Percentiles rank a stretch among this genome's conserved stretches.
Evolutionary conservation across 2,329 filamentous ascomycete species (phyloP).

Genomic region (Colletotrichum tropicicola): DNA sequence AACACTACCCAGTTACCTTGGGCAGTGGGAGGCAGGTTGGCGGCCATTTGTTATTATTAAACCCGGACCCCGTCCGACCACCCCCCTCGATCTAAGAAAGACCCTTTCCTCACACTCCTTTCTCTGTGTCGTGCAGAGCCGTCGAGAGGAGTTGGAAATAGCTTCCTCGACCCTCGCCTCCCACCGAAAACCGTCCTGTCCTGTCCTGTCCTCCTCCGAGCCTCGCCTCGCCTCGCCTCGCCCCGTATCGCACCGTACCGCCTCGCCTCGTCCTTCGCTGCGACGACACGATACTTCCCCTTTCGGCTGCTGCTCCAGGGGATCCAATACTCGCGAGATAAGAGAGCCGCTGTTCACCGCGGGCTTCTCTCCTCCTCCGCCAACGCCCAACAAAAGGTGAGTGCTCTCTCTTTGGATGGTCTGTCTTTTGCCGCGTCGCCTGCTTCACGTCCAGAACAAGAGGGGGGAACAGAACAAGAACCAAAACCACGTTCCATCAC

Average conservation of each 20-base stretch:
- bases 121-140: conserved; percentile 29
- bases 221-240: background rate
- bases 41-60: conserved; percentile 35
- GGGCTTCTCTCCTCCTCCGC: conserved; percentile 1
- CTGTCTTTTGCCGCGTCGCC: background rate
- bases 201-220: background rate
- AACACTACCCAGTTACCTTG: background rate
- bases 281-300: background rate
- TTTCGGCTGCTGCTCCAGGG: background rate
- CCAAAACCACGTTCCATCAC: conserved; percentile 2
- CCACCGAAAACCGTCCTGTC: background rate
- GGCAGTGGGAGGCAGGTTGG: conserved; percentile 12
- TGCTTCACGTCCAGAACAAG: conserved; percentile 6
- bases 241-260: too few species aligned
- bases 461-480: conserved; percentile 5
- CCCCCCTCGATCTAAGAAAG: conserved; percentile 31
- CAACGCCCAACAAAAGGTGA: conserved; percentile 6
- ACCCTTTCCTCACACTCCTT: conserved; percentile 31
- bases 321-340: background rate
- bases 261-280: conserved; percentile 7
- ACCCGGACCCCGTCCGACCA: conserved; percentile 34
- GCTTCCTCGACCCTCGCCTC: conserved; percentile 25
- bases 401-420: conserved; percentile 16
- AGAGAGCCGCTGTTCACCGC: conserved; percentile 15
- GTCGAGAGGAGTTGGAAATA: conserved; percentile 31